Evolutionary conservation across 164 flowering plant genomes (phyloP).

Genomic region (Vitis labrusca): DNA sequence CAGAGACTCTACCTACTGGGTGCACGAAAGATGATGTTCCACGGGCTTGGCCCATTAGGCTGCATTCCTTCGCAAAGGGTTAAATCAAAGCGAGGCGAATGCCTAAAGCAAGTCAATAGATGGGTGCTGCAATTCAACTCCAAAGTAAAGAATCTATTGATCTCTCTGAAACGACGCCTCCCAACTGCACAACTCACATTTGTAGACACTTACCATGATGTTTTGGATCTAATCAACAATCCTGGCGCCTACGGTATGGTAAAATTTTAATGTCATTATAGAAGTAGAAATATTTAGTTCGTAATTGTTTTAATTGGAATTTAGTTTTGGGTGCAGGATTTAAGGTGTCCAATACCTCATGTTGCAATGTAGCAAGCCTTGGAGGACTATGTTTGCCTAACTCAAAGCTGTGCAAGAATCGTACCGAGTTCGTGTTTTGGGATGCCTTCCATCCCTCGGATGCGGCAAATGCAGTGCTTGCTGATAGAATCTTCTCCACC

Average conservation of each 20-base stretch:
- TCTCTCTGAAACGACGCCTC: slow-evolving; percentile 40
- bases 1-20: slow-evolving; percentile 65
- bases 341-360: slow-evolving; percentile 68
- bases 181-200: slow-evolving; percentile 40
- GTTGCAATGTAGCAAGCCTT: slow-evolving; percentile 67
- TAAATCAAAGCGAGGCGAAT: slow-evolving; percentile 58
- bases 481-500: slow-evolving; percentile 46
- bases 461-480: slow-evolving; percentile 72
- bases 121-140: slow-evolving; percentile 62
- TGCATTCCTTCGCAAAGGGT: slow-evolving; percentile 90
- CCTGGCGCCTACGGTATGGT: slow-evolving; percentile 55
- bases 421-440: slow-evolving; percentile 77
- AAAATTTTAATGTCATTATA: too few species aligned
- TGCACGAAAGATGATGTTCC: slow-evolving; percentile 60
- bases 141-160: slow-evolving; percentile 28
- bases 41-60: slow-evolving; percentile 76
- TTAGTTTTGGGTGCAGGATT: slow-evolving; percentile 43
- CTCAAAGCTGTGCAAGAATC: slow-evolving; percentile 60
- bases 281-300: too few species aligned
- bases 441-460: slow-evolving; percentile 89
- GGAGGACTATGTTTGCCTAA: slow-evolving; percentile 78
- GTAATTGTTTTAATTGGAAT: neutral
- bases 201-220: slow-evolving; percentile 59
- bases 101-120: slow-evolving; percentile 58
- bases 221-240: slow-evolving; percentile 54